phyloP scores from a whole-genome alignment of 371 early-diverging fungal species.

The Mortierella sp. region DNA sequence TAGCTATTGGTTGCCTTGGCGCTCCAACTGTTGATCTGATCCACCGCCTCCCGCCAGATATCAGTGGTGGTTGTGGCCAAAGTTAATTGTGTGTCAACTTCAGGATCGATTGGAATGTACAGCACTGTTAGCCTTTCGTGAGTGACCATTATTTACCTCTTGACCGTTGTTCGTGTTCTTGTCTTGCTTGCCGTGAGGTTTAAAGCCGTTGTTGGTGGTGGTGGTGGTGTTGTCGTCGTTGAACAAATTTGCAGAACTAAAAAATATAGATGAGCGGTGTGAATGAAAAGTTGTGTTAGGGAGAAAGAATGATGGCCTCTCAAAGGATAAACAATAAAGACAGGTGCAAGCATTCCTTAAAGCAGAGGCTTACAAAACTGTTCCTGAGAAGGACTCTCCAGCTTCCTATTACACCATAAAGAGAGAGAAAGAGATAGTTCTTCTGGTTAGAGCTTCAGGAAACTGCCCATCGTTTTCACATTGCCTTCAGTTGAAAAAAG shows the following conservation, averaged over 20 bases:
- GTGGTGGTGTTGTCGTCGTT: not conserved
- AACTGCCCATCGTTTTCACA: too few species aligned
- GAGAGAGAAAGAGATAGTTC: not conserved
- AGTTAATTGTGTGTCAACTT: too few species aligned
- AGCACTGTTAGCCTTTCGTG: too few species aligned
- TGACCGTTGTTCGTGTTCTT: not conserved
- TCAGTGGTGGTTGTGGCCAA: too few species aligned
- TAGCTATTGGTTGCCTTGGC: too few species aligned
- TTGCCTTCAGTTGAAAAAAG: too few species aligned
- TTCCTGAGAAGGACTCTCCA: slow-evolving; percentile 14
- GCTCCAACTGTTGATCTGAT: too few species aligned
- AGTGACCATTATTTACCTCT: not conserved
- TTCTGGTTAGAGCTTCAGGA: too few species aligned
- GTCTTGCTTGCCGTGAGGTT: not conserved
- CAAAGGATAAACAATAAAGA: too few species aligned
- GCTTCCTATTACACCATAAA: slow-evolving; percentile 14
- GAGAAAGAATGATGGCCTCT: not conserved
- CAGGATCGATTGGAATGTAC: not conserved
- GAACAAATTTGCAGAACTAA: slow-evolving; percentile 28
- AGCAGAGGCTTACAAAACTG: slow-evolving; percentile 11
- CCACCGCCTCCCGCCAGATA: too few species aligned
- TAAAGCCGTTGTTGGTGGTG: not conserved
- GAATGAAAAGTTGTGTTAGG: not conserved
- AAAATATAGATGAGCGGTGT: too few species aligned
- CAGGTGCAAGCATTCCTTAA: too few species aligned